Evolutionary conservation across 441 rosid species (phyloP), one percentile per base, ranked within the genome.

Genomic region (Adansonia gregorii): DNA sequence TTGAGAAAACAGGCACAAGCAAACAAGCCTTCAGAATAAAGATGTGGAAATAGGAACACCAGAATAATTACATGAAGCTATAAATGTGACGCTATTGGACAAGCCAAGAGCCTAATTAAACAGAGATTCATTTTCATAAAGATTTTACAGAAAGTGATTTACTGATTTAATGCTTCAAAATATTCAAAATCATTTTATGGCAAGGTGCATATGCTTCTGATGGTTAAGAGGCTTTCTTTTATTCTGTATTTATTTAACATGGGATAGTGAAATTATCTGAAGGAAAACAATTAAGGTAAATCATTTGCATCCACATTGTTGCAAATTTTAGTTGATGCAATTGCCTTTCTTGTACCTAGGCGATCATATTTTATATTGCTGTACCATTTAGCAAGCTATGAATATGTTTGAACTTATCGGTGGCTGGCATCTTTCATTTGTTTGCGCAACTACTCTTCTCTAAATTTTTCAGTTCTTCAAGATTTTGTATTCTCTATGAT

Each of bases 111-210:
- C 51, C 19, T 45, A 17, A 67, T 8, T 43, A 14, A 31, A 31
- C 10, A 31, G 7, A 63, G 46, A 14, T 9, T 31, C 67, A 12
- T 45, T 55, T 55, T 55, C 24, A 17, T 17, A 7, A 43, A 55
- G 24, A 8, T 17, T 17, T 55, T 17, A 10, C 5, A 9, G 66
- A 61, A 61, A 20, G 41, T 61, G 66, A 61, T 61, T 22, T 27
- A 61, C 66, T 20, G 66, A 20, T 61, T 61, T 9, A 61, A 61
- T 61, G 10, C 35, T 61, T 61, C 66, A 4, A 61, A 61, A 61
- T 61, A 12, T 61, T 61, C 66, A 4, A 61, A 61, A 61, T 61
- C 66, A 3, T 61, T 24, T 22, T 61, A 61, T 10, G 11, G 15
- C 11, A 14, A 61, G 8, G 10, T 61, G 35, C 41, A 61, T 61